Evolutionary conservation across 179 eudicot species (phyloP).

Genomic region (Corrigiola litoralis): DNA sequence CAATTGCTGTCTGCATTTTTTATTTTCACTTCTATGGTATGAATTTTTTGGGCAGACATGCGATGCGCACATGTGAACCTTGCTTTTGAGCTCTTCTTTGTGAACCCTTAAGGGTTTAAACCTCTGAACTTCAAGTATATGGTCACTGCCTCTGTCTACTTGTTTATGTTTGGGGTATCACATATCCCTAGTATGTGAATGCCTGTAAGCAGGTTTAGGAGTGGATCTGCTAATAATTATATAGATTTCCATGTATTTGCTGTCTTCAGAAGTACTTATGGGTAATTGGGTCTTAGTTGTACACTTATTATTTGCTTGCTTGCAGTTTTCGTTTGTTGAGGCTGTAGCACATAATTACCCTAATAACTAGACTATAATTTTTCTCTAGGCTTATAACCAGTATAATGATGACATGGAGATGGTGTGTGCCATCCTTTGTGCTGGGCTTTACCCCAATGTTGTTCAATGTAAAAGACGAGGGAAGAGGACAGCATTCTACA

Average conservation of each 20-base stretch:
- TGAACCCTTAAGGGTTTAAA: neutral
- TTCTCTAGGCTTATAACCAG: constrained; percentile 74
- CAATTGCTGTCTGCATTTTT: neutral
- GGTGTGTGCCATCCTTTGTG: constrained; percentile 93
- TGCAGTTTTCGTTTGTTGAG: neutral
- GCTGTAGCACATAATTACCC: neutral
- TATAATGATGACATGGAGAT: constrained; percentile 85
- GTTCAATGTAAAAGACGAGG: constrained; percentile 98
- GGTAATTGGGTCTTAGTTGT: neutral
- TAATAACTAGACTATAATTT: neutral
- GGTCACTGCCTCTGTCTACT: no score
- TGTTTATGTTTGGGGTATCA: neutral
- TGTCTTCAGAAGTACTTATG: neutral
- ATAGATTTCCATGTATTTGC: neutral
- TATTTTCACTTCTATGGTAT: neutral
- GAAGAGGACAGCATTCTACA: constrained; percentile 76
- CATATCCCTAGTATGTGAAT: neutral
- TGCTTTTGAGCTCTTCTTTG: neutral
- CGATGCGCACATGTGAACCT: neutral
- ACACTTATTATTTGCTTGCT: neutral
- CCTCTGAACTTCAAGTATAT: neutral
- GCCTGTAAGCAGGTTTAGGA: neutral
- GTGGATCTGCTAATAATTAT: neutral
- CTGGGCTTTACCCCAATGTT: constrained; percentile 98
- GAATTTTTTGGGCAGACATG: neutral